A percentile compares a stretch with the other conserved stretches of the same genome.
Conservation (phyloP, 176 grass and related monocot species). For the Lolium rigidum region DNA sequence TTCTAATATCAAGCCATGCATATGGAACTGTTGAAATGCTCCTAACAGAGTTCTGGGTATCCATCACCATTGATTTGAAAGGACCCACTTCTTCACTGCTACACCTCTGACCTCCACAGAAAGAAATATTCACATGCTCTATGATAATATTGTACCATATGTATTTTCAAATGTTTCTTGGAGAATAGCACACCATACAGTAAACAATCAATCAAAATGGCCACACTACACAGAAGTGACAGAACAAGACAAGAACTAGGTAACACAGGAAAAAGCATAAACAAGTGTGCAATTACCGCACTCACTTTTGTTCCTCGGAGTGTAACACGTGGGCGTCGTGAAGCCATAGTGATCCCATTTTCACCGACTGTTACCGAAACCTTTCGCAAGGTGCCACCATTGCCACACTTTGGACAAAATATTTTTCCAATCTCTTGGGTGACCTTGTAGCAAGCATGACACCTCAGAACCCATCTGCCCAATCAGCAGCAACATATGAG, state of each 20-base stretch:
- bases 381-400: slow-evolving; percentile 91
- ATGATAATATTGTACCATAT: not conserved
- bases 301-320: slow-evolving; percentile 98
- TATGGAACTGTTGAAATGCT: slow-evolving; percentile 9
- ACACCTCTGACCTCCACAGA: not conserved
- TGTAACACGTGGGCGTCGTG: slow-evolving; percentile 72
- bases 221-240: not conserved
- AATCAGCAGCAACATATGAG: slow-evolving; percentile 26
- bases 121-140: not conserved
- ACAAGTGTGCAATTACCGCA: not conserved
- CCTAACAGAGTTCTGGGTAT: slow-evolving; percentile 9
- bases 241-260: not conserved
- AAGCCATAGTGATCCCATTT: slow-evolving; percentile 91
- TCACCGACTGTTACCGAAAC: slow-evolving; percentile 92
- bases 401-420: slow-evolving; percentile 98
- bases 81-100: not conserved
- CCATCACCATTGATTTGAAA: not conserved
- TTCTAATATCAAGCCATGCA: not conserved
- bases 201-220: slow-evolving; percentile 11
- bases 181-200: not conserved
- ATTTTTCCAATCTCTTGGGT: slow-evolving; percentile 98
- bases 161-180: not conserved
- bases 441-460: slow-evolving; percentile 93
- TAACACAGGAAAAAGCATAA: not conserved
- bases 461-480: slow-evolving; percentile 96